phyloP scores from a whole-genome alignment of 371 early-diverging fungal species.

The Lichtheimia corymbifera region DNA sequence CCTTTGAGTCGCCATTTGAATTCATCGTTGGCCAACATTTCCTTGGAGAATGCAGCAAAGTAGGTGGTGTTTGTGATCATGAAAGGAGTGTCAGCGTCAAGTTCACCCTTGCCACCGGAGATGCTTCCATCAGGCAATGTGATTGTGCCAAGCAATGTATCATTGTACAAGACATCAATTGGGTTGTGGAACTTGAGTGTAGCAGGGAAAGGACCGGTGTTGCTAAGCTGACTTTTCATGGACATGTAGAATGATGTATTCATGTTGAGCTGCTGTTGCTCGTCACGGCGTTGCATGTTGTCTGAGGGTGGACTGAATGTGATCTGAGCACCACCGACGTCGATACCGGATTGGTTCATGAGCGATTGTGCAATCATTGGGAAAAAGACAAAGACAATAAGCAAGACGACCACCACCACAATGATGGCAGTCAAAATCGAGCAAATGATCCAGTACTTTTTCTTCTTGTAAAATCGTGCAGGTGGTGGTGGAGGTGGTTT shows the following conservation, averaged over 20 bases:
- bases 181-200: slow-evolving; percentile 48
- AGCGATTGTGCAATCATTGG: slow-evolving; percentile 62
- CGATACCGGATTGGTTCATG: slow-evolving; percentile 53
- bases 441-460: slow-evolving; percentile 62
- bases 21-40: slow-evolving; percentile 50
- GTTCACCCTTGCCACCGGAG: slow-evolving; percentile 48
- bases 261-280: slow-evolving; percentile 3
- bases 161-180: slow-evolving; percentile 40
- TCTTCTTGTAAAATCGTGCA: slow-evolving; percentile 52
- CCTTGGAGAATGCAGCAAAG: slow-evolving; percentile 54
- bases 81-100: slow-evolving; percentile 48
- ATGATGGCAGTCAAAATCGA: slow-evolving; percentile 47
- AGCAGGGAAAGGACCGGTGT: slow-evolving; percentile 65
- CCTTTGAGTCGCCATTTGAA: slow-evolving; percentile 63
- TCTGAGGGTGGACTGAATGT: slow-evolving; percentile 39
- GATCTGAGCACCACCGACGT: slow-evolving; percentile 51
- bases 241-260: slow-evolving; percentile 43
- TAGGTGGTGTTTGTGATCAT: slow-evolving; percentile 41
- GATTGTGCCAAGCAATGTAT: slow-evolving; percentile 54
- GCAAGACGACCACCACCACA: slow-evolving; percentile 49
- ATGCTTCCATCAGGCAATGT: slow-evolving; percentile 47
- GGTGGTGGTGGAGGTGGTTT: slow-evolving; percentile 43
- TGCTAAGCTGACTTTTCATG: slow-evolving; percentile 48
- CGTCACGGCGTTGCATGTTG: slow-evolving; percentile 29
- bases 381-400: slow-evolving; percentile 58